Evolutionary conservation across 345 rosid species (phyloP).

Genomic region (Brassica incana): DNA sequence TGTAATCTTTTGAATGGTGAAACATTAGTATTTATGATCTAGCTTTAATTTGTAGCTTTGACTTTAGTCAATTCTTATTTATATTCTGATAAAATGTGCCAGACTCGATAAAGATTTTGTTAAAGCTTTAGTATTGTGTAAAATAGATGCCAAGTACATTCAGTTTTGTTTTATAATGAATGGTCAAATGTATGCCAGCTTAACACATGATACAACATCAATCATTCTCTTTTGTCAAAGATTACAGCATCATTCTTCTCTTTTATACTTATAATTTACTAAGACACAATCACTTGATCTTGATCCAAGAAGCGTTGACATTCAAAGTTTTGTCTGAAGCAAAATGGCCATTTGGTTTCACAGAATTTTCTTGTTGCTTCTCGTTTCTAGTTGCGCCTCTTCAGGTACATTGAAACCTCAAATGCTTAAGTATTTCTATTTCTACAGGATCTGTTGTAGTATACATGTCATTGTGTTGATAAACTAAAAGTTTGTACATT

Average conservation of each 20-base stretch:
- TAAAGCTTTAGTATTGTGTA: not conserved
- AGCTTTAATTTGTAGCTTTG: slow-evolving; percentile 25
- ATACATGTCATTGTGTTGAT: not conserved
- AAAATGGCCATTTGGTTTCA: slow-evolving; percentile 32
- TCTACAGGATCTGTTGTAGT: not conserved
- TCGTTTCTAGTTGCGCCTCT: slow-evolving; percentile 40
- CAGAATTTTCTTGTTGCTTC: slow-evolving; percentile 27
- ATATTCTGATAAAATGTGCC: not conserved
- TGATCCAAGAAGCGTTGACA: slow-evolving; percentile 30
- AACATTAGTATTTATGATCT: slow-evolving; percentile 5
- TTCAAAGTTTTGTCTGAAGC: slow-evolving; percentile 29
- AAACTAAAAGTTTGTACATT: not conserved
- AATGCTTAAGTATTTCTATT: not conserved
- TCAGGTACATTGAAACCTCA: slow-evolving; percentile 42
- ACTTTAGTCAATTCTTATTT: not conserved
- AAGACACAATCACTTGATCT: slow-evolving; percentile 3
- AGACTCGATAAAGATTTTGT: not conserved
- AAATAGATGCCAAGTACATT: not conserved
- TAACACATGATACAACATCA: not conserved
- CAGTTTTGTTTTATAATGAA: not conserved
- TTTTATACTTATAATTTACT: not conserved
- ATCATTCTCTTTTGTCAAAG: not conserved
- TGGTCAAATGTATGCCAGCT: slow-evolving; percentile 11
- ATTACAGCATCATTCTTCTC: slow-evolving; percentile 9
- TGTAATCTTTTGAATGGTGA: slow-evolving; percentile 30